phyloP scores from a whole-genome alignment of 345 rosid species.

The Geranium brycei region DNA sequence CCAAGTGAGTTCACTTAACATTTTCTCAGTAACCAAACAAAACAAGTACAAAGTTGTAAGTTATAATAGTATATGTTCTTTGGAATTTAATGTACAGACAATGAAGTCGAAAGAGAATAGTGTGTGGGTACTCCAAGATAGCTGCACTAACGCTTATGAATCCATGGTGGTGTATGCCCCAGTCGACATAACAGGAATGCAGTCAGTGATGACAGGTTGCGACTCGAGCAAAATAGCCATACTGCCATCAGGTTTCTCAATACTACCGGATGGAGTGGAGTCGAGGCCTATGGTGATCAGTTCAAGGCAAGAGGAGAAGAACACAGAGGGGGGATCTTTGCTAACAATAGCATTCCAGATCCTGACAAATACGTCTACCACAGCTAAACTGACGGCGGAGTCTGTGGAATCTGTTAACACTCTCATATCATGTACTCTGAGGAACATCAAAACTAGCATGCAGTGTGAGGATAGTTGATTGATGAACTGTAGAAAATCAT shows the following conservation, averaged over 20 bases:
- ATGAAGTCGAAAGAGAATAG: conserved; percentile 61
- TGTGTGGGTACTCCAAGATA: conserved; percentile 78
- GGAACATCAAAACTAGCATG: conserved; percentile 63
- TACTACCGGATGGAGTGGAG: conserved; percentile 80
- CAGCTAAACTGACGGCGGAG: conserved; percentile 56
- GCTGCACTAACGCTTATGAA: conserved; percentile 74
- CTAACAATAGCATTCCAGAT: conserved; percentile 77
- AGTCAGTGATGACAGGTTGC: conserved; percentile 75
- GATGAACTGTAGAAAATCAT: conserved; percentile 18
- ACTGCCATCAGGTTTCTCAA: conserved; percentile 88
- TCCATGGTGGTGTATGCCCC: conserved; percentile 74
- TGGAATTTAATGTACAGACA: conserved; percentile 27
- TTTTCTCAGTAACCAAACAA: neutral
- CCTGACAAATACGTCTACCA: conserved; percentile 51
- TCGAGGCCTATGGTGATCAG: conserved; percentile 78
- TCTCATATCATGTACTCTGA: conserved; percentile 64
- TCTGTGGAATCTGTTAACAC: conserved; percentile 72
- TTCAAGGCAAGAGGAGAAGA: conserved; percentile 66
- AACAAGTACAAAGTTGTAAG: neutral
- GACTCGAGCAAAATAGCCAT: conserved; percentile 74
- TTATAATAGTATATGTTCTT: neutral
- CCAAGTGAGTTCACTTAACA: conserved; percentile 27
- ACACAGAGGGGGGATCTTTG: conserved; percentile 73
- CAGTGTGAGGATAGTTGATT: conserved; percentile 70
- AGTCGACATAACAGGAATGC: conserved; percentile 65